phyloP scores from a whole-genome alignment of 2,329 filamentous ascomycete species.

The Sporothrix protearum region DNA sequence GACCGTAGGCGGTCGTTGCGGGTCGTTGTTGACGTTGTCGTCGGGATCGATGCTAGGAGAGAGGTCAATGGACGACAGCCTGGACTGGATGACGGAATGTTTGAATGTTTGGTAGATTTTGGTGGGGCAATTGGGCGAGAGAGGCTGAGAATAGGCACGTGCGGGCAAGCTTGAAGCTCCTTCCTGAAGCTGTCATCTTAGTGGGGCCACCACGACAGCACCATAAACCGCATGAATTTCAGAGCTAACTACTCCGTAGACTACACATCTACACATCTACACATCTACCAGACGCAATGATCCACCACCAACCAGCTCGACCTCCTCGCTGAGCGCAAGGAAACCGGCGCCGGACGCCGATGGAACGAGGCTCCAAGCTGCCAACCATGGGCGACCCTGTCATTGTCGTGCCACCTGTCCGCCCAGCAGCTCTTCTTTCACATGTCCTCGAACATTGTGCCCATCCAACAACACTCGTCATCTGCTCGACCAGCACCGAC shows the following conservation, averaged over 20 bases:
- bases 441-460: conserved; percentile 57
- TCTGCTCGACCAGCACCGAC: conserved; percentile 62
- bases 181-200: conserved; percentile 8
- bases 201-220: neutral
- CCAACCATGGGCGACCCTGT: conserved; percentile 28
- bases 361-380: neutral
- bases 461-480: conserved; percentile 62
- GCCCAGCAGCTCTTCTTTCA: conserved; percentile 60
- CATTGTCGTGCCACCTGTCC: conserved; percentile 51
- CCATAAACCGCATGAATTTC: neutral
- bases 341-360: neutral
- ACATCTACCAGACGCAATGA: neutral
- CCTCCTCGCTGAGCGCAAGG: neutral
- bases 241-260: neutral
- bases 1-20: neutral
- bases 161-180: neutral
- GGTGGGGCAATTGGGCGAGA: neutral
- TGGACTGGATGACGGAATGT: conserved; percentile 13
- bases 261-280: neutral
- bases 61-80: neutral
- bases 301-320: neutral
- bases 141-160: conserved; percentile 5
- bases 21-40: neutral
- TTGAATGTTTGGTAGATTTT: neutral
- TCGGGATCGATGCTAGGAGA: neutral